phyloP scores from a whole-genome alignment of 129 eudicot genomes.

The Kitagawia praeruptora region DNA sequence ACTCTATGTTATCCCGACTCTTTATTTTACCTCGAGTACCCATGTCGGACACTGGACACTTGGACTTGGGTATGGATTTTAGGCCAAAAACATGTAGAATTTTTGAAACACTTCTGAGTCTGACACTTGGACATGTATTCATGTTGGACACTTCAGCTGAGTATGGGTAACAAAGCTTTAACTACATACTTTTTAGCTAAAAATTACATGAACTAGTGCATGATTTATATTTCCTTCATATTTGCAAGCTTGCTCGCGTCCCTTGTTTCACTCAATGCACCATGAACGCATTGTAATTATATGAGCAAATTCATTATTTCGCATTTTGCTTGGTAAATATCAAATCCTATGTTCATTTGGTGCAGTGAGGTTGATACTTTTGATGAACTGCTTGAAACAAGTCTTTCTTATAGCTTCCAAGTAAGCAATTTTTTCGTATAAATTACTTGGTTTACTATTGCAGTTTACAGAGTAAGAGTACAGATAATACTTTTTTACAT shows the following conservation, averaged over 20 bases:
- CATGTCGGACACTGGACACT: neutral
- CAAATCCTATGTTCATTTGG: conserved; percentile 10
- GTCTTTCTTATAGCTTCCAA: conserved; percentile 24
- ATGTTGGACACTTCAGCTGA: neutral
- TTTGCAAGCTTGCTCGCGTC: neutral
- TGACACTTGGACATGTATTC: neutral
- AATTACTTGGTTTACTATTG: conserved; percentile 7
- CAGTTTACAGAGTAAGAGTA: conserved; percentile 4
- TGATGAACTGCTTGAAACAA: conserved; percentile 41
- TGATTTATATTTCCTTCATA: neutral
- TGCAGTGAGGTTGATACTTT: conserved; percentile 44
- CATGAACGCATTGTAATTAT: neutral
- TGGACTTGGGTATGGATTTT: neutral
- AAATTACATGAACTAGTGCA: neutral
- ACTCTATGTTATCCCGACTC: neutral
- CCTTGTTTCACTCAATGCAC: neutral
- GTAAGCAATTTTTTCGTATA: conserved; percentile 32
- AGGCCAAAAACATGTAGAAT: neutral
- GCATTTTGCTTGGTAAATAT: neutral
- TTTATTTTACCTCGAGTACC: neutral
- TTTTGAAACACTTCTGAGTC: neutral
- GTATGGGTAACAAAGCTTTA: neutral
- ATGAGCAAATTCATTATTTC: neutral
- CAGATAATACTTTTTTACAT: neutral
- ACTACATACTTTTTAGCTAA: neutral